Base-by-base conservation (phyloP, 306 rosid species). In the Canavalia ensiformis region DNA sequence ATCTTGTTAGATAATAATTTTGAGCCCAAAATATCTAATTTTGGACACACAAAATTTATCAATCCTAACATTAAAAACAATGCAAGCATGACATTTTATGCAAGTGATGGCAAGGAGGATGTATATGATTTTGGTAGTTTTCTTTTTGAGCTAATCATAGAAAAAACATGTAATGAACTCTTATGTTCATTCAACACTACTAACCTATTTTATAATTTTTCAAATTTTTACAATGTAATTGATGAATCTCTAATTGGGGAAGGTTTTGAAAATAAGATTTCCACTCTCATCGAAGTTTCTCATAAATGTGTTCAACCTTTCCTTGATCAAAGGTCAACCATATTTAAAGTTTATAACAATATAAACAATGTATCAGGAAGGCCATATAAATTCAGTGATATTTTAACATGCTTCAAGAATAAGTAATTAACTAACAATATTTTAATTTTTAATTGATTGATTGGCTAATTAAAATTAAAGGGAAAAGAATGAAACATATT, bases 121-220 rank as follows among this genome's bases (percentile, higher is more conserved):
- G 87, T 88, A 0, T 72, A 83, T 68, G 79, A 75, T 66, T 85
- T 88, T 69, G 91, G 91, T 8, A 80, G 68, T 52, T 67, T 85
- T 4, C 77, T 88, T 54, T 78, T 82, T 67, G 86, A 88, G 81
- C 35, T 85, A 52, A 29, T 83, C n/a, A 88, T 82, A 0, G 76
- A 72, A 2, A 80, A 72, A 39, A 50, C 76, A 35, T 34, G 33
- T 1, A 62, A 62, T 28, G 68, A 33, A 4, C 34, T 62, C 25
- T 62, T 1, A 0, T 0, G 4, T 34, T 62, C 44, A 34, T 34
- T 7, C 68, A 33, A 34, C 37, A 2, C 12, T 34, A 64, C 31
- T 37, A 12, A 37, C 69, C 45, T 37, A 63, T 6, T 2, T 63
- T 2, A 29, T 35, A 63, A 37, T 5, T 47, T 47, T 64, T 35